Conservation (phyloP, 768 basidiomycete genomes). For the Boletellus emodensis region DNA sequence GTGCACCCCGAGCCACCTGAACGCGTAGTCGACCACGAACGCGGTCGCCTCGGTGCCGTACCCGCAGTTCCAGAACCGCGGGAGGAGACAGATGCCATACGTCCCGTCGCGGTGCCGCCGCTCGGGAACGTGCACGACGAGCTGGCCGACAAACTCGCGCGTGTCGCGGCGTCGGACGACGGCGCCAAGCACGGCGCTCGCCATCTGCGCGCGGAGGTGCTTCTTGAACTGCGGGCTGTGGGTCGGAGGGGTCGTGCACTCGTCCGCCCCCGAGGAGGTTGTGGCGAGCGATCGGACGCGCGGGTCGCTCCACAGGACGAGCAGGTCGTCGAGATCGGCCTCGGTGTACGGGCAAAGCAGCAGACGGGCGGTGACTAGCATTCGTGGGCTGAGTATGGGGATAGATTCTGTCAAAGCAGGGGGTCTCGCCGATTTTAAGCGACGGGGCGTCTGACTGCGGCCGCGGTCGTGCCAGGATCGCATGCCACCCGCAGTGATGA, state of each 20-base stretch:
- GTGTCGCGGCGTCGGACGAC: slow-evolving; percentile 29
- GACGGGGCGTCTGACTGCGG: slow-evolving; percentile 10
- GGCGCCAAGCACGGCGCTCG: slow-evolving; percentile 24
- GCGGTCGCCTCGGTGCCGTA: slow-evolving; percentile 40
- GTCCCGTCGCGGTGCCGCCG: slow-evolving; percentile 30
- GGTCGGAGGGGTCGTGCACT: no score
- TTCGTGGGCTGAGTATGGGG: background rate
- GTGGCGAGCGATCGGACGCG: slow-evolving; percentile 22
- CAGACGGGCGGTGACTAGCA: slow-evolving; percentile 33
- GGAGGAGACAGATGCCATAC: slow-evolving; percentile 30
- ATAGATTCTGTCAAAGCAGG: no score
- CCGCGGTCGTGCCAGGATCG: slow-evolving; percentile 14
- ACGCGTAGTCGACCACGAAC: slow-evolving; percentile 40
- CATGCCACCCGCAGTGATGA: slow-evolving; percentile 7
- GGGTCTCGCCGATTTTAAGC: background rate
- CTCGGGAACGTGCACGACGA: slow-evolving; percentile 24
- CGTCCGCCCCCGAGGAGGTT: background rate
- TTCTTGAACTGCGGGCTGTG: slow-evolving; percentile 11
- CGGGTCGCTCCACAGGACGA: slow-evolving; percentile 29
- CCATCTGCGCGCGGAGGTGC: slow-evolving; percentile 19
- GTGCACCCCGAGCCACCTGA: slow-evolving; percentile 37
- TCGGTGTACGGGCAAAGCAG: slow-evolving; percentile 31
- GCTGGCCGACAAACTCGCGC: slow-evolving; percentile 32
- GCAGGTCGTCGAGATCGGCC: slow-evolving; percentile 30
- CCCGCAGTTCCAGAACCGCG: slow-evolving; percentile 36